These are phyloP conservation scores for Trichophyton schoenleinii DNA, from an alignment of 2,329 filamentous ascomycete species.

Conservation along the genomic window DNA sequence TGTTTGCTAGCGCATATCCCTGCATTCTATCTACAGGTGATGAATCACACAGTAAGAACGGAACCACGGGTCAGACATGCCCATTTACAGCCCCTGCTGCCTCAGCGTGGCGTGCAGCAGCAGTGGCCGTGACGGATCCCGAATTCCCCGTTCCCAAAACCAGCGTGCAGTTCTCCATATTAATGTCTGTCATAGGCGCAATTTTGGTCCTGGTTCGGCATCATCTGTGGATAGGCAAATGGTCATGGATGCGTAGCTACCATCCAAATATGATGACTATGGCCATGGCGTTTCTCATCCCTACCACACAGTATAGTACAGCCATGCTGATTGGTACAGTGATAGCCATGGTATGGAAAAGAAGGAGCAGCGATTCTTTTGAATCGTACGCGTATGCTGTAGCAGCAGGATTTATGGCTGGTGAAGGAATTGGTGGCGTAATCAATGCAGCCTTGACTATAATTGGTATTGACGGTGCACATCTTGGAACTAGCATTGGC, in stretches of 20 bases:
- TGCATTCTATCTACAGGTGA: slow-evolving; percentile 43
- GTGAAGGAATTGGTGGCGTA: slow-evolving; percentile 53
- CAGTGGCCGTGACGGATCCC: slow-evolving; percentile 48
- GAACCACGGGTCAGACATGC: slow-evolving; percentile 26
- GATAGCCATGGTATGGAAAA: slow-evolving; percentile 42
- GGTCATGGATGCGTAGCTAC: slow-evolving; percentile 7
- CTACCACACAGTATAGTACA: slow-evolving; percentile 44
- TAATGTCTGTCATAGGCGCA: slow-evolving; percentile 32
- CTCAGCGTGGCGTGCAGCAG: slow-evolving; percentile 53
- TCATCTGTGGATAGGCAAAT: slow-evolving; percentile 6
- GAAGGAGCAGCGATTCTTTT: slow-evolving; percentile 40
- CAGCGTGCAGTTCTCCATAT: slow-evolving; percentile 40
- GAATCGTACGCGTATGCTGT: slow-evolving; percentile 49
- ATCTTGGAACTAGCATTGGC: slow-evolving; percentile 31
- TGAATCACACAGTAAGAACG: background rate
- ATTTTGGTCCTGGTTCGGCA: slow-evolving; percentile 7
- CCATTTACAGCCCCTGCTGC: slow-evolving; percentile 52
- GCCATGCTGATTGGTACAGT: slow-evolving; percentile 48
- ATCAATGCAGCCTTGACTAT: slow-evolving; percentile 44
- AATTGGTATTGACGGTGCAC: slow-evolving; percentile 19
- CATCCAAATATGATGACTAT: slow-evolving; percentile 26
- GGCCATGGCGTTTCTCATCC: slow-evolving; percentile 46
- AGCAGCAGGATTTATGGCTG: slow-evolving; percentile 49
- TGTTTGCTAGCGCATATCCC: slow-evolving; percentile 56
- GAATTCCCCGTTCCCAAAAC: slow-evolving; percentile 42